phyloP scores from a whole-genome alignment of 2,329 filamentous ascomycete genomes.

The Elsinoe necatrix region DNA sequence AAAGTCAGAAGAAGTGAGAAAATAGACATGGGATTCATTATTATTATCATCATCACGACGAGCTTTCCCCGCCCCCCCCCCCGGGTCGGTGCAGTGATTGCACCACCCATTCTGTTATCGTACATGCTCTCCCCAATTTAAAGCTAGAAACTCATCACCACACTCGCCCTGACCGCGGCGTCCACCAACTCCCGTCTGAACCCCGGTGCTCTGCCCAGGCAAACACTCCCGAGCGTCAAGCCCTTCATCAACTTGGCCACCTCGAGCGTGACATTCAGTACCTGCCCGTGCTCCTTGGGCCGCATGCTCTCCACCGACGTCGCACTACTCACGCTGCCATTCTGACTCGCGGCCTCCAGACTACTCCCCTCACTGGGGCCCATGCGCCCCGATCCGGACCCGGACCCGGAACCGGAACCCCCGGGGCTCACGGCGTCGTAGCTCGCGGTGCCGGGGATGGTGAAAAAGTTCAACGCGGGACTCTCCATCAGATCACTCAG shows the following conservation, averaged over 20 bases:
- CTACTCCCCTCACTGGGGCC: background rate
- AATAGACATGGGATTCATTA: slow-evolving; percentile 3
- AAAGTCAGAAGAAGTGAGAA: background rate
- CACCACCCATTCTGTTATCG: background rate
- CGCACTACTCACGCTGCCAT: background rate
- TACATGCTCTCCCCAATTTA: background rate
- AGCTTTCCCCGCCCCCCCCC: background rate
- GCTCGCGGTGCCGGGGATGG: slow-evolving; percentile 12
- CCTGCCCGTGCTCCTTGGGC: slow-evolving; percentile 18
- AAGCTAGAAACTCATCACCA: slow-evolving; percentile 26
- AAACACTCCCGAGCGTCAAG: slow-evolving; percentile 35
- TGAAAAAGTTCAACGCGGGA: slow-evolving; percentile 12
- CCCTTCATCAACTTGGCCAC: slow-evolving; percentile 37
- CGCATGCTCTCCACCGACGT: slow-evolving; percentile 1
- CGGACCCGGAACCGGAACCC: slow-evolving; percentile 6
- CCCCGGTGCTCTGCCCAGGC: slow-evolving; percentile 38
- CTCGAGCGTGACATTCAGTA: slow-evolving; percentile 36
- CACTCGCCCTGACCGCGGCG: slow-evolving; percentile 30
- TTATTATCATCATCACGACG: too few species aligned
- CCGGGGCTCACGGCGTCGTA: slow-evolving; percentile 4
- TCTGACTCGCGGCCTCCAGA: background rate
- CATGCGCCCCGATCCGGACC: background rate
- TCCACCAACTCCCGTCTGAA: slow-evolving; percentile 38
- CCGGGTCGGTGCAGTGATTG: background rate
- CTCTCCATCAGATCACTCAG: slow-evolving; percentile 4